Evolutionary conservation across 176 grass and related monocot genomes (phyloP), one percentile per base, ranked within the genome.

Genomic region (Triticum dicoccoides): DNA sequence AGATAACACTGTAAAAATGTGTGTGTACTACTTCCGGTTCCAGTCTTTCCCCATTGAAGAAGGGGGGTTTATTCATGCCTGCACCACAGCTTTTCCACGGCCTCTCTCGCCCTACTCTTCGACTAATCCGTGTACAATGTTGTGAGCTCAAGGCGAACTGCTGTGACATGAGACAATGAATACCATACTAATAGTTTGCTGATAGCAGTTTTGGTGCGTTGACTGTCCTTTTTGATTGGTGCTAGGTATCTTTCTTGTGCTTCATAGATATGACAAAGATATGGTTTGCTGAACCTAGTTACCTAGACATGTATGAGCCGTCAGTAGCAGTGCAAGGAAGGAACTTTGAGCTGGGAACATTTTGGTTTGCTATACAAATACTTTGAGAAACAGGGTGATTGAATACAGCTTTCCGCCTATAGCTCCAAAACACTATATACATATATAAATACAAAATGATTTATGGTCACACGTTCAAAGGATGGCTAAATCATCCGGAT

Each of bases 1-100:
- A 92, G 84, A 79, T 92, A 87, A 88, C 87, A 78, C 29, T 99
- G 88, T 96, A 91, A 86, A 90, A 88, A 90, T 88, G 88, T 87
- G 83, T 90, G 83, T 88, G 86, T 78, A 85, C 84, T 69, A 76
- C 85, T 80, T 9, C 17, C 18, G 4, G 82, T 44, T 86, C 65
- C 69, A 38, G 32, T 79, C 59, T 89, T 83, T 11, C 84, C 86
- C 89, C 82, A 65, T 77, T 76, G 30, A 51, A 87, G 30, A 62
- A 88, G 76, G 85, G 89, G 89, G 85, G 75, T 39, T 81, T 81
- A 84, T 84, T 88, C 69, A 81, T 77, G 77, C 32, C 38, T 75
- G 32, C 78, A 11, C 25, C 41, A 18, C 71, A 39, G 21, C 58
- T 51, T 69, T 27, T 27, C 8, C 61, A 75, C 37, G 69, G 37